These are phyloP conservation scores for Madurella fahalii DNA, from an alignment of 2,329 filamentous ascomycete genomes.

Conservation along the genomic window DNA sequence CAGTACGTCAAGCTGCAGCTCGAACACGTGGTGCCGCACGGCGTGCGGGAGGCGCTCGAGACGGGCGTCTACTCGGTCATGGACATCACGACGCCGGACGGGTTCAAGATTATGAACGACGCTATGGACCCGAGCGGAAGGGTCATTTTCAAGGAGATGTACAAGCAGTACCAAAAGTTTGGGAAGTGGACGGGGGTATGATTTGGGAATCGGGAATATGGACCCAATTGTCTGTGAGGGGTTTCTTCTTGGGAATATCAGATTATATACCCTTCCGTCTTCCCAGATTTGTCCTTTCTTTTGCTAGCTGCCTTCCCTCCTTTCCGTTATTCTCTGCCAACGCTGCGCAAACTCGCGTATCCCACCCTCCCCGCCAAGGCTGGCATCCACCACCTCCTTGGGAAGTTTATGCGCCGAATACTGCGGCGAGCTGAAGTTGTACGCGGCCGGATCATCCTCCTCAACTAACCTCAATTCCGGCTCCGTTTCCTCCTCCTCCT, in stretches of 20 bases:
- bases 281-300: neutral
- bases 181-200: conserved; percentile 61
- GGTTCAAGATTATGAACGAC: conserved; percentile 55
- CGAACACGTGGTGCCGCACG: conserved; percentile 47
- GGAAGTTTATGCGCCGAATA: conserved; percentile 96
- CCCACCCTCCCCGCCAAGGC: conserved; percentile 64
- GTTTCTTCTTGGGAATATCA: neutral
- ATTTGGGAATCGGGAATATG: conserved; percentile 7
- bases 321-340: conserved; percentile 58
- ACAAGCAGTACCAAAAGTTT: conserved; percentile 57
- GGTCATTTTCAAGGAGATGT: conserved; percentile 56
- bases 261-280: neutral
- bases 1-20: conserved; percentile 59
- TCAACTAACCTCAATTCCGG: conserved; percentile 81
- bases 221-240: neutral
- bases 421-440: conserved; percentile 77
- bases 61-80: conserved; percentile 57
- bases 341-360: conserved; percentile 75
- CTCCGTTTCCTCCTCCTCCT: conserved; percentile 54
- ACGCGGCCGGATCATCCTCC: conserved; percentile 82
- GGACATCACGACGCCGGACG: conserved; percentile 53
- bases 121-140: conserved; percentile 56
- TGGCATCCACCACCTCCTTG: conserved; percentile 79
- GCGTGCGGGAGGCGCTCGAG: conserved; percentile 53
- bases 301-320: conserved; percentile 12